Base-by-base conservation (phyloP, 116 monocot genomes). In the Phalaenopsis hybrid region DNA sequence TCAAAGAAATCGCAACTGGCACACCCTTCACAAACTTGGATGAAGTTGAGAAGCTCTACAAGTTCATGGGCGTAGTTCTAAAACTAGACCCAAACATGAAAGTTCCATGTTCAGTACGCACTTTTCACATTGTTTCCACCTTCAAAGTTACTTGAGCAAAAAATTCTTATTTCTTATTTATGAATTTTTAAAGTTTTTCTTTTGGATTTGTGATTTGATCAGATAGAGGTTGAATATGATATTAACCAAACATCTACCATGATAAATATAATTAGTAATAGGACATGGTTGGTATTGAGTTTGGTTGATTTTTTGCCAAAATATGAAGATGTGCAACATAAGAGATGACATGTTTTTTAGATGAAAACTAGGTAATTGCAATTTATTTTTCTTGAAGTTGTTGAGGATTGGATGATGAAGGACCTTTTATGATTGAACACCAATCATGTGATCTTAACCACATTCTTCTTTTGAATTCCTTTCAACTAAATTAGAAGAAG, bases 61-160 rank as follows among this genome's bases (percentile, higher is more conserved):
- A 89, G 76, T 91, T 89, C 74, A 81, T 78, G 13, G 95, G 92
- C 33, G 82, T 95, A 84, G 86, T 89, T 44, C 34, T 92, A 77
- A 90, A 88, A 75, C 79, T 95, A 70, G 92, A 95, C 77, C 92
- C 88, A 6, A 81, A 86, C 16, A 91, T 95, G 92, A 91, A 91
- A 89, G 82, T 92, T 2, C 95, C 95, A 50, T 95, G 95, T 77
- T 86, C 90, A 41, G 92, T 95, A 92, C 81, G 92, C 80, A 81
- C 58, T 77, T 16, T 41, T 58, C 25, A 17, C 12, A 67, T 73
- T 73, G n/a, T 28, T 58, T 57, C 33, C 41, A 18, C 23, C 16
- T 70, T 17, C 33, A 28, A 68, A 63, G 20, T 18, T 23, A 15
- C 7, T 50, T 74, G 12, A 15, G 55, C 15, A 4, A 4, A 55